Conservation (phyloP, 768 basidiomycete species). For the Calocybe cyanea region DNA sequence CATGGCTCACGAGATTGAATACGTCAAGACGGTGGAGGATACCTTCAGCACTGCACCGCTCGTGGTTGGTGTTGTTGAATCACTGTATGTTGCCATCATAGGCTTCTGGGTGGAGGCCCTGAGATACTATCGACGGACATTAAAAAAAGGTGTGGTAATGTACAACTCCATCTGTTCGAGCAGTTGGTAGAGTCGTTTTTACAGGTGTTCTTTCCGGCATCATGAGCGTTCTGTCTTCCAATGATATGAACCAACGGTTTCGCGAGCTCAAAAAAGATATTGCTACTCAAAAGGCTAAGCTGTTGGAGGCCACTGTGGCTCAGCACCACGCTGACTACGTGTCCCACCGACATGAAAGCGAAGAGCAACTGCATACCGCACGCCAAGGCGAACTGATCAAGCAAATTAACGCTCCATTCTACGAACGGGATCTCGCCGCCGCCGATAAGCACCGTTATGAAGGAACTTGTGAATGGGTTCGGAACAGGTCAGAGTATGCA, state of each 20-base stretch:
- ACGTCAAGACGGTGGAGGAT: neutral
- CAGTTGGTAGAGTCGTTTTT: too few relatives aligned
- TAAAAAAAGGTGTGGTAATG: too few relatives aligned
- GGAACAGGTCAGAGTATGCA: neutral
- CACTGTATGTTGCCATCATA: neutral
- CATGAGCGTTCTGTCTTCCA: neutral
- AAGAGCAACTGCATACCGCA: neutral
- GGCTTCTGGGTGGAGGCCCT: neutral
- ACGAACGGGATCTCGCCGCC: constrained; percentile 1
- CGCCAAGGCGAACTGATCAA: neutral
- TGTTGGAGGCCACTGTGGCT: neutral
- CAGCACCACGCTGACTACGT: constrained; percentile 3
- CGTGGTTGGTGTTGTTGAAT: neutral
- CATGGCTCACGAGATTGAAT: neutral
- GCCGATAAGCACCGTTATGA: constrained; percentile 2
- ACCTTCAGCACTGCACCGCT: neutral
- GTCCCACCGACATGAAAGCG: neutral
- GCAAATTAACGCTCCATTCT: constrained; percentile 7
- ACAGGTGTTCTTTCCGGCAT: neutral
- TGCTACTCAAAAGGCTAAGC: neutral
- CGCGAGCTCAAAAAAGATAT: neutral
- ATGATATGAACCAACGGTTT: neutral
- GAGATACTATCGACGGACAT: neutral
- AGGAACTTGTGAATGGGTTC: constrained; percentile 11
- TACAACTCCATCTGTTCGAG: neutral